Conservation (phyloP, 2,329 filamentous ascomycete species). For the Leptographium procerum region DNA sequence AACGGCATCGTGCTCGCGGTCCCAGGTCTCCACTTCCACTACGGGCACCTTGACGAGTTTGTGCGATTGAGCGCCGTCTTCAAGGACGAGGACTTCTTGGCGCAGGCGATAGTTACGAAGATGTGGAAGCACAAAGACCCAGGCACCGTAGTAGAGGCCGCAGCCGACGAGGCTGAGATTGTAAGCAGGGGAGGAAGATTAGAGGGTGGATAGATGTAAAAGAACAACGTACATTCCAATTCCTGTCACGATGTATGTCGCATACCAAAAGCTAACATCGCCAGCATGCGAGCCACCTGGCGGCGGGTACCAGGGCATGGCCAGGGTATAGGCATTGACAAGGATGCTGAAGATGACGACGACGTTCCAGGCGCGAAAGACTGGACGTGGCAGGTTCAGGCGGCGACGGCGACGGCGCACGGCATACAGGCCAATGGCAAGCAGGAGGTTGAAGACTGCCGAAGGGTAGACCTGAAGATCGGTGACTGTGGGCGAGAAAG, state of each 20-base stretch:
- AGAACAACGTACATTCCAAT: conserved; percentile 45
- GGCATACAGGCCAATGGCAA: conserved; percentile 46
- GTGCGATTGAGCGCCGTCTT: conserved; percentile 32
- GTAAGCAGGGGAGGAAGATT: conserved; percentile 14
- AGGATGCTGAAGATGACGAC: conserved; percentile 48
- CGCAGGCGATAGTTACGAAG: conserved; percentile 32
- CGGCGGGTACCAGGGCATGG: conserved; percentile 64
- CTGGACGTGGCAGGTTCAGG: conserved; percentile 32
- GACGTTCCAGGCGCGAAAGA: conserved; percentile 48
- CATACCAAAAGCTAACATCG: conserved; percentile 64
- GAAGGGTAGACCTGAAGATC: conserved; percentile 47
- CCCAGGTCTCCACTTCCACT: conserved; percentile 30
- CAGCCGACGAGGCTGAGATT: conserved; percentile 20
- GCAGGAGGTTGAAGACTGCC: conserved; percentile 43
- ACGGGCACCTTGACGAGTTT: conserved; percentile 34
- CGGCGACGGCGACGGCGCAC: conserved; percentile 43
- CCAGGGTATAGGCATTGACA: conserved; percentile 48
- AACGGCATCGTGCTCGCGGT: conserved; percentile 19
- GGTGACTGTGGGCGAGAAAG: conserved; percentile 29
- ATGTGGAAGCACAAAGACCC: conserved; percentile 33
- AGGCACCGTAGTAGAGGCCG: conserved; percentile 36
- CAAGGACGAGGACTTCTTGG: conserved; percentile 34
- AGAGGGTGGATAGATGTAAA: no score
- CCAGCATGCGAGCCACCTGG: conserved; percentile 45
- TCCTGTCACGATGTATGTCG: conserved; percentile 54